Base-by-base conservation (phyloP, 129 eudicot genomes). In the Silybum marianum region DNA sequence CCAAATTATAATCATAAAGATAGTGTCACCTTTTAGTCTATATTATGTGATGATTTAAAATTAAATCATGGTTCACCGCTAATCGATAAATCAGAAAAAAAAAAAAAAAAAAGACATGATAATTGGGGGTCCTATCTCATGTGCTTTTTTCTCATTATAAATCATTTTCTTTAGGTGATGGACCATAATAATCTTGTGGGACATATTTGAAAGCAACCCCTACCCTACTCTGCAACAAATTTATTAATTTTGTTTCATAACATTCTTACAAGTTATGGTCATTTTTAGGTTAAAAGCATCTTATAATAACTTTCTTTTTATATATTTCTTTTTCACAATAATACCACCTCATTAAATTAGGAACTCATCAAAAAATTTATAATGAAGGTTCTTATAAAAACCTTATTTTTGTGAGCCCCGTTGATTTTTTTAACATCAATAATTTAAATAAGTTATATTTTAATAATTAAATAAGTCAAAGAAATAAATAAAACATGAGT, bases 61-160 rank as follows among this genome's bases (percentile, higher is more conserved):
- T 28, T 1, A 28, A 80, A 72, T 72, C 78, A 80, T 25, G 72
- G 65, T 9, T 62, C 73, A 39, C 72, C 77, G 83, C 21, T 71
- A 58, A 80, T 34, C 23, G 78, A n/a, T 44, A 40, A 63, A 81
- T 16, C 28, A 63, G 60, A 66, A 48, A 51, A 24, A 7, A 30
- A 70, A 81, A 80, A 66, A 63, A 40, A 66, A 48, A 51, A 24
- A 7, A 30, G 75, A 81, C 84, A 66, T 54, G 80, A 66, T 74
- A 23, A 63, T 11, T 66, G 75, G 19, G 39, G 84, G 60, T 9
- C 84, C 73, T 74, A 28, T 40, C 10, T 81, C 80, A 74, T 63
- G 74, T 81, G 70, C 65, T 72, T 13, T 73, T 13, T 65, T 74
- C 22, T 32, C 72, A 14, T 44, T 14, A 32, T 68, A 81, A 40